Conservation (phyloP, 208 protist genomes). For the Polymyxa betae region DNA sequence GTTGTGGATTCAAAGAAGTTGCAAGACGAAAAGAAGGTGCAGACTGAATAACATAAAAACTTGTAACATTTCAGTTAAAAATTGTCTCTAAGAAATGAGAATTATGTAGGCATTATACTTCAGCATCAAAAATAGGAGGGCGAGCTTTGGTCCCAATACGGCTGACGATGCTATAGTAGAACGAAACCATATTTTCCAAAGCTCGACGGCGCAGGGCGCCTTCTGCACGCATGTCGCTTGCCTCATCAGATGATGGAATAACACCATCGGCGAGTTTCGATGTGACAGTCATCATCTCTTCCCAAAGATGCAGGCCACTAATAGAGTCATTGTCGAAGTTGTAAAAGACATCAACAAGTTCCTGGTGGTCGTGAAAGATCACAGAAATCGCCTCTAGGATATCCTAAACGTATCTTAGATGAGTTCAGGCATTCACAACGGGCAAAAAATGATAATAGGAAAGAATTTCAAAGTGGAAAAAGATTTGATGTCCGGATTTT, state of each 20-base stretch:
- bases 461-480: too few relatives aligned
- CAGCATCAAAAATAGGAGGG: background rate
- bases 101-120: too few relatives aligned
- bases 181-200: conserved; percentile 34
- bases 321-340: conserved; percentile 33
- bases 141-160: background rate
- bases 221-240: background rate
- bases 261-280: conserved; percentile 38
- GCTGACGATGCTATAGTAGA: conserved; percentile 10
- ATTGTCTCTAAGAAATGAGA: too few relatives aligned
- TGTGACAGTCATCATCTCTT: conserved; percentile 45
- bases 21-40: too few relatives aligned
- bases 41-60: too few relatives aligned
- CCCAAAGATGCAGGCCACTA: conserved; percentile 7
- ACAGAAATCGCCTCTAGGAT: conserved; percentile 47
- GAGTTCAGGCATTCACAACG: too few relatives aligned
- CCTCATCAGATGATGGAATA: conserved; percentile 40
- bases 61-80: too few relatives aligned
- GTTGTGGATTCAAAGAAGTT: too few relatives aligned
- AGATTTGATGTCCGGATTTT: too few relatives aligned
- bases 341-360: conserved; percentile 35
- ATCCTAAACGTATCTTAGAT: background rate
- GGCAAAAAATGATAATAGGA: too few relatives aligned
- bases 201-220: background rate
- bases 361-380: conserved; percentile 43